phyloP scores from a whole-genome alignment of 1,284 basidiomycete genomes.

The Leccinum griseonigrum region DNA sequence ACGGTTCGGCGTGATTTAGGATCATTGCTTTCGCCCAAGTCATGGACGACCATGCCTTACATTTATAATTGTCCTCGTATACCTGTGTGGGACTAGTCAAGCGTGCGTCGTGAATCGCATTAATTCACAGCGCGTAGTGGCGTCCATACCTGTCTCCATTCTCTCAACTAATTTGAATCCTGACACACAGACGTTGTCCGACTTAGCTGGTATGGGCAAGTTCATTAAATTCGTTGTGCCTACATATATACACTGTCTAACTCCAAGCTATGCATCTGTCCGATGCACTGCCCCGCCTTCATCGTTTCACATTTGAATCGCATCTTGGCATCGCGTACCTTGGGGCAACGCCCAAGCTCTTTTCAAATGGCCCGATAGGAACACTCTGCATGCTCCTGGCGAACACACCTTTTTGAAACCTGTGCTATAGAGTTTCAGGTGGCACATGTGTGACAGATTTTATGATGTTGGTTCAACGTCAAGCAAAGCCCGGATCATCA shows the following conservation, averaged over 20 bases:
- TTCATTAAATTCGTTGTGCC: not conserved
- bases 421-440: not conserved
- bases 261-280: not conserved
- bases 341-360: not conserved
- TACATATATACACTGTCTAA: not conserved
- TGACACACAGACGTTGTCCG: not conserved
- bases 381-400: not conserved
- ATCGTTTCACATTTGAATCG: not conserved
- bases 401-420: not conserved
- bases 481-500: not conserved
- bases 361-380: not conserved
- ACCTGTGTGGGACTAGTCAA: not conserved
- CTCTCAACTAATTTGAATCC: not conserved
- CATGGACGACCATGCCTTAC: not conserved
- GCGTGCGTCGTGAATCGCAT: not conserved
- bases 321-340: not conserved
- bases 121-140: not conserved
- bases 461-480: not conserved
- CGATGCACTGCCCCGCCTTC: not conserved
- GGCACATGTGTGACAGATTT: not conserved
- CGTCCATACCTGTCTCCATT: not conserved
- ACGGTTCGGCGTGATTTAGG: constrained; percentile 5
- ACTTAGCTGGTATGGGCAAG: not conserved
- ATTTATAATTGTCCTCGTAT: not conserved
- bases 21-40: not conserved